phyloP scores from a whole-genome alignment of 257 asterid genomes.

The Verbena officinalis region DNA sequence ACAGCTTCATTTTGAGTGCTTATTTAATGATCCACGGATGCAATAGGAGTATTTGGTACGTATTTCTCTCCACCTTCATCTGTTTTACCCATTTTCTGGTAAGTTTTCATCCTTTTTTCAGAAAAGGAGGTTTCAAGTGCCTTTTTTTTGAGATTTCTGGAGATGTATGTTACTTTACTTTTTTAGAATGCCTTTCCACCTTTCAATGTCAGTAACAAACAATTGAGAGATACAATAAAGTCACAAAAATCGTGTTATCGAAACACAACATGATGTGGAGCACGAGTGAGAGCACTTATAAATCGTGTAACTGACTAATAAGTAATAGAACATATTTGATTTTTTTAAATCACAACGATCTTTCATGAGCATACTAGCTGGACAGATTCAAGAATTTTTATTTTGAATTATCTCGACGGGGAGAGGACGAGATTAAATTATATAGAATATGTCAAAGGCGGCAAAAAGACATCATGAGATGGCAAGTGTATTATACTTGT shows the following conservation, averaged over 20 bases:
- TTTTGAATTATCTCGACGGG: too few relatives aligned
- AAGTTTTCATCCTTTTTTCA: neutral
- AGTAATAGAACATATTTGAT: too few relatives aligned
- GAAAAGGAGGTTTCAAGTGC: neutral
- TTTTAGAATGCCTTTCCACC: slow-evolving; percentile 5
- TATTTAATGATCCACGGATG: slow-evolving; percentile 4
- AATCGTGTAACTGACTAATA: too few relatives aligned
- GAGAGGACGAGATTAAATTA: too few relatives aligned
- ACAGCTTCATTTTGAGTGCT: slow-evolving; percentile 9
- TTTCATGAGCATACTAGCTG: too few relatives aligned
- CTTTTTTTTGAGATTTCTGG: neutral
- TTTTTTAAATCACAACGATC: too few relatives aligned
- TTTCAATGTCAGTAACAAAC: neutral
- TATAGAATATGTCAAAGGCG: too few relatives aligned
- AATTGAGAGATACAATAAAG: neutral
- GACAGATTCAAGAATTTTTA: too few relatives aligned
- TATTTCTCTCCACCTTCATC: slow-evolving; percentile 1
- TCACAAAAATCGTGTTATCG: neutral
- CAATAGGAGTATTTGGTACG: neutral
- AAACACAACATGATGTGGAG: neutral
- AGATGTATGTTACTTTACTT: neutral
- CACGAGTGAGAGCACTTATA: neutral
- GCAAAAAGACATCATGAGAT: too few relatives aligned
- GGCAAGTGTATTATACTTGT: too few relatives aligned
- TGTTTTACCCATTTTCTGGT: slow-evolving; percentile 9